Base-by-base conservation (phyloP, 805 yeast genomes). In the Dipodascus geniculatus region DNA sequence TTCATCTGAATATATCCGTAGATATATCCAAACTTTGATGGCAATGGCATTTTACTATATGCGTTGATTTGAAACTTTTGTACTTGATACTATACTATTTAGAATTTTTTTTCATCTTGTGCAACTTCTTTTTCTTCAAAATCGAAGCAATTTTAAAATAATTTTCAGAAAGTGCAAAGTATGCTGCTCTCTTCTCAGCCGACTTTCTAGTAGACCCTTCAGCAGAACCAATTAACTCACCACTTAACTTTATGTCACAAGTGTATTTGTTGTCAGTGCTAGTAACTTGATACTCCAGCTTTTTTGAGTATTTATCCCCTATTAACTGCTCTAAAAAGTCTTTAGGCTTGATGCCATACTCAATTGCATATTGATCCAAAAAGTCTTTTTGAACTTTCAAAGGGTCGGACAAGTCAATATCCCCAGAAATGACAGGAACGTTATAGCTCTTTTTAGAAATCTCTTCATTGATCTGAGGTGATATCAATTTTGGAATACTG, bases 401-500 rank as follows among this genome's bases (percentile, higher is more conserved):
- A 28, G 33, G 33, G 11, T 28, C 11, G 11, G 33, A 6, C 9
- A 28, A 28, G 11, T 28, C 33, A 28, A 6, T 6, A 6, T 28
- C 9, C 11, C 33, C 33, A 28, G 33, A 28, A 17, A 38, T 38
- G 14, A n/a, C 14, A 6, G 44, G 44, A 38, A 38, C 11, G 11
- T 28, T 28, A 6, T 28, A 6, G 20, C 44, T 38, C 8, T n/a
- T 38, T 38, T 9, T 17, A 38, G 20, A 17, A 38, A 38, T 38
- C 4, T 38, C 44, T n/a, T 17, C 19, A 38, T 9, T 17, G 8
- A 38, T 17, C 6, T 4, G 4, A 6, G 20, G 44, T 38, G 44
- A 14, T 6, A 38, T 4, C 4, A 38, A 6, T 38, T 51, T 50
- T 2, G 56, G 58, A 11, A 53, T 52, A 8, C 47, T 53, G n/a